Evolutionary conservation across 2,329 filamentous ascomycete genomes (phyloP).

Genomic region (Cladosporium sp.): DNA sequence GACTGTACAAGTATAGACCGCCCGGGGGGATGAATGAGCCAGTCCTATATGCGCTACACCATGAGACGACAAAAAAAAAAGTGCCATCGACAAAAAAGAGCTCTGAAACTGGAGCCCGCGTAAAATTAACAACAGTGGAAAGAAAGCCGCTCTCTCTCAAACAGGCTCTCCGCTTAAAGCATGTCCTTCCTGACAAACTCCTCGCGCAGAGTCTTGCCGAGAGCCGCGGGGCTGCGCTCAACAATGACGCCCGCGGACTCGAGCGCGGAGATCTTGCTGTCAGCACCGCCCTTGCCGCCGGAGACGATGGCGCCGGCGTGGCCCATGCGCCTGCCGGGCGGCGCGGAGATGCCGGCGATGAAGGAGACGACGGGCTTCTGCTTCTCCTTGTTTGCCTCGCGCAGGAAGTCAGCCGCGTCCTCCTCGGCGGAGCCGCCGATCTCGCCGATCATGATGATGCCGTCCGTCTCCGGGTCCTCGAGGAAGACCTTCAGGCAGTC

Average conservation of each 20-base stretch:
- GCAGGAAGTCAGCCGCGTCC: slow-evolving; percentile 94
- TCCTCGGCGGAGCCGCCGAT: slow-evolving; percentile 97
- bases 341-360: slow-evolving; percentile 96
- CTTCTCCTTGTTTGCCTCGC: slow-evolving; percentile 81
- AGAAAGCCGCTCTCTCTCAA: background rate
- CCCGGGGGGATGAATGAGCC: slow-evolving; percentile 7
- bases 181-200: slow-evolving; percentile 96
- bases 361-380: slow-evolving; percentile 92
- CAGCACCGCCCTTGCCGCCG: slow-evolving; percentile 93
- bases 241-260: slow-evolving; percentile 92
- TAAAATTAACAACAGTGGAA: slow-evolving; percentile 8
- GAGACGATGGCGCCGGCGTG: slow-evolving; percentile 98
- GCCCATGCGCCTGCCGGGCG: slow-evolving; percentile 93
- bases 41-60: slow-evolving; percentile 12
- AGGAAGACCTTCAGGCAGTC: slow-evolving; percentile 98
- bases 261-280: slow-evolving; percentile 95
- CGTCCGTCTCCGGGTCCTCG: slow-evolving; percentile 90
- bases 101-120: slow-evolving; percentile 6
- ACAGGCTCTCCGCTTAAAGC: slow-evolving; percentile 52
- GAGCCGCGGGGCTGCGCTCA: slow-evolving; percentile 83
- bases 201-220: slow-evolving; percentile 89
- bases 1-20: slow-evolving; percentile 11
- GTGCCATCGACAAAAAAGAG: background rate
- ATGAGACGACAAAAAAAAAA: background rate
- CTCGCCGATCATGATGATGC: slow-evolving; percentile 99